Base-by-base conservation (phyloP, 768 basidiomycete species). In the Agaricus blazei region DNA sequence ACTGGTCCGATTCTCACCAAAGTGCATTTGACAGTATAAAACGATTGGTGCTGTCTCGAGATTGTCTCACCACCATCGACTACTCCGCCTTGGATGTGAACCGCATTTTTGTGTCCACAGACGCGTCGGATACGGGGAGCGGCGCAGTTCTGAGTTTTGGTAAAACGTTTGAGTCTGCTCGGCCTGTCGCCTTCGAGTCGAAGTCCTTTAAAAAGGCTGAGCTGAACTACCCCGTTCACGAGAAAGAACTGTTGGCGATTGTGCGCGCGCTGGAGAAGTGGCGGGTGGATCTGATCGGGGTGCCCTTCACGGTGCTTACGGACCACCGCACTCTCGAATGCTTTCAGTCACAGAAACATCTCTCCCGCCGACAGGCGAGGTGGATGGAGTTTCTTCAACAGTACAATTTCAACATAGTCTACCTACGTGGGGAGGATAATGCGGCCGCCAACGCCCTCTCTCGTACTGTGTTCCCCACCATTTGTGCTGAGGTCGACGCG, bases 171-270 rank as follows among this genome's bases (percentile, higher is more conserved):
- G 67, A 72, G 36, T 52, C 60, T 0, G 58, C 72, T 1, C 59
- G 68, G 2, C 73, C 73, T 0, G 71, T 70, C 34, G 58, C 67
- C 38, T 63, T 64, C 54, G 48, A 71, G 52, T 76, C 58, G 0
- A 28, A 34, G 31, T 61, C 54, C 3, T 64, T 67, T 29, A 67
- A 60, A 40, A 60, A 41, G 29, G 66, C 71, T 0, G 57, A 62
- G 37, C 37, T 3, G 15, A 72, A 74, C 50, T 76, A 75, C 42
- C 69, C 71, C 0, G 64, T 68, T 0, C 71, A 75, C 43, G 64
- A 75, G 52, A 67, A 70, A 53, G 73, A 75, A 51, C 51, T 75
- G 1, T 54, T 73, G 0, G 69, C 72, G 0, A 70, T 75, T 14
- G 59, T 76, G 0, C 48, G 63, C 4, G 68, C 70, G 0, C 60